These are phyloP conservation scores for Gossypium rotundifolium DNA, from an alignment of 345 rosid genomes.

Conservation along the genomic window DNA sequence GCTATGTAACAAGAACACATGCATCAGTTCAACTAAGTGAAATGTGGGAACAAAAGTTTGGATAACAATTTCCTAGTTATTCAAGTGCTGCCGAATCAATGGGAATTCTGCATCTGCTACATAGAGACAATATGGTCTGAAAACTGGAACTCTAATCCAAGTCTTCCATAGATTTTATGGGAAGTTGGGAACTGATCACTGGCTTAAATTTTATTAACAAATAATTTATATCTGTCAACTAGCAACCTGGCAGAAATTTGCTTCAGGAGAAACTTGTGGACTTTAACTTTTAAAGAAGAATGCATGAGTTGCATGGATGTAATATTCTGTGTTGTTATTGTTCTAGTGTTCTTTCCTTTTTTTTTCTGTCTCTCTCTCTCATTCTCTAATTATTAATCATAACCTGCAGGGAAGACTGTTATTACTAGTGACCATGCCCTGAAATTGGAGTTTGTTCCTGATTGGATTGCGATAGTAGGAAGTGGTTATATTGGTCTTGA, in stretches of 20 bases:
- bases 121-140: not conserved
- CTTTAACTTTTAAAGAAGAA: constrained; percentile 1
- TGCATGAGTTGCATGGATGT: not conserved
- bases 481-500: constrained; percentile 99
- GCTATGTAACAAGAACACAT: not conserved
- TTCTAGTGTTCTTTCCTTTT: constrained; percentile 3
- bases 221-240: not conserved
- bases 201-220: not conserved
- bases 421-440: constrained; percentile 99
- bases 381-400: constrained; percentile 7
- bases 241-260: not conserved
- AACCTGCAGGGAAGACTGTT: constrained; percentile 85
- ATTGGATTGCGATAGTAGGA: constrained; percentile 97
- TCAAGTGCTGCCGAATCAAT: not conserved
- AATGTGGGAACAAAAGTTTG: not conserved
- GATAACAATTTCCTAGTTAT: not conserved
- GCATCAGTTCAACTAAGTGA: not conserved
- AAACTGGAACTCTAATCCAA: not conserved
- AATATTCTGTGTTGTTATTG: constrained; percentile 8
- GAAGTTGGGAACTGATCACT: not conserved
- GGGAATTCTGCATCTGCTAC: not conserved
- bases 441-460: constrained; percentile 90
- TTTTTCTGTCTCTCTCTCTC: not conserved
- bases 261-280: not conserved
- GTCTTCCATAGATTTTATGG: not conserved